These are phyloP conservation scores for Phanerodontia chrysosporium DNA, from an alignment of 768 basidiomycete genomes.

Conservation along the genomic window DNA sequence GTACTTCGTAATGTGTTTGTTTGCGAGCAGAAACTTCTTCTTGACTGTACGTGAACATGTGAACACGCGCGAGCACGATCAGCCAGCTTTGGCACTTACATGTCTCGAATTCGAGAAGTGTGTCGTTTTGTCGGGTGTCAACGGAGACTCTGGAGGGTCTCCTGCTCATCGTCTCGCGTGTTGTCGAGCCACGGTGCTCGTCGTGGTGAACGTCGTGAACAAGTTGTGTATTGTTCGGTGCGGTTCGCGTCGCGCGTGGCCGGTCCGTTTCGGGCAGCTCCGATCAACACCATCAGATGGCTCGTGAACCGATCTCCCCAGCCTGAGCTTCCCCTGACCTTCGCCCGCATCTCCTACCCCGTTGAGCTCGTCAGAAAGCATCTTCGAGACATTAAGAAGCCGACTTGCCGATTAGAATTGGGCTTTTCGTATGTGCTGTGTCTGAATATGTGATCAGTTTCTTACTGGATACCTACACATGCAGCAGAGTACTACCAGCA, in stretches of 20 bases:
- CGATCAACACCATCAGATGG: background rate
- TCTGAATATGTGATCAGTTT: too few relatives aligned
- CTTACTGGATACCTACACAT: too few relatives aligned
- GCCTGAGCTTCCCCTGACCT: too few relatives aligned
- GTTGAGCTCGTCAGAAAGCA: too few relatives aligned
- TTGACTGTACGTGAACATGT: conserved; percentile 54
- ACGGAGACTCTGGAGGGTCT: conserved; percentile 44
- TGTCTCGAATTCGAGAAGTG: conserved; percentile 79
- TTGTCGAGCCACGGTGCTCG: conserved; percentile 2
- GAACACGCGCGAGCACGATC: conserved; percentile 1
- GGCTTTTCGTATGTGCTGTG: too few relatives aligned
- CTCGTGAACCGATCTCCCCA: background rate
- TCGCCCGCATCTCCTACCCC: too few relatives aligned
- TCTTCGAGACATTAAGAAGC: too few relatives aligned
- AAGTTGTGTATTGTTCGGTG: conserved; percentile 4
- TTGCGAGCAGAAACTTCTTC: conserved; percentile 88
- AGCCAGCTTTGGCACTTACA: conserved; percentile 46
- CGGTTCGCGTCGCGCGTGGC: conserved; percentile 6
- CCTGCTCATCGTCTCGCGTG: conserved; percentile 31
- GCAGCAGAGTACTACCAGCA: too few relatives aligned
- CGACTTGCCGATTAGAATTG: too few relatives aligned
- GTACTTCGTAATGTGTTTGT: conserved; percentile 89
- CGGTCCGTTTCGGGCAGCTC: background rate
- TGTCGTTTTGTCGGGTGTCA: conserved; percentile 68
- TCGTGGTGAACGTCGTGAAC: conserved; percentile 4